Base-by-base conservation (phyloP, 2,329 filamentous ascomycete species). In the Claviceps fusiformis region DNA sequence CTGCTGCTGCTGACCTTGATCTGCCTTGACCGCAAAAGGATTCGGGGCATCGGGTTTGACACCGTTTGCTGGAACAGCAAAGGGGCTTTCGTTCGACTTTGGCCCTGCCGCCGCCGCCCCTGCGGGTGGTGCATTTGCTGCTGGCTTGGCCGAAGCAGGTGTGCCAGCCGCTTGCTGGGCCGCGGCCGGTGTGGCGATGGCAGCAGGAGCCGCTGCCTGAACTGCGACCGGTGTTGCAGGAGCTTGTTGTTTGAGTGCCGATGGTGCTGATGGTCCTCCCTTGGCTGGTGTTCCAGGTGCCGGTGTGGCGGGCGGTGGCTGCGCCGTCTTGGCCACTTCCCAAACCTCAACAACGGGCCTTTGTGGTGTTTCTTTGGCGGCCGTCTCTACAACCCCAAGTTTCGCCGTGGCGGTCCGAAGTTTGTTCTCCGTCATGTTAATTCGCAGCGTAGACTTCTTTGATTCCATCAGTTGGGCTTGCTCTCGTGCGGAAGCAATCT, bases 321-420 rank as follows among this genome's bases (percentile, higher is more conserved):
- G 66, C 27, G 70, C 64, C 24, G 54, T 75, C 70, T 92, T 91
- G 0, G 86, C 90, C 54, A 87, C 73, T 59, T 86, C 83, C 87
- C 89, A 96, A 0, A 96, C 91, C 68, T 96, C 90, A 10, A 75
- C 80, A 4, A 97, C 89, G 0, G 90, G 82, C 65, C 83, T 84
- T 62, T 92, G 78, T 0, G 92, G 92, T 0, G 91, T 96, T 50
- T 95, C 86, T n/a, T 77, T 78, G 0, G 86, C 89, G 13, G 92
- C 91, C 50, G 82, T 87, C 64, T 90, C 80, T 3, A 97, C 87
- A 1, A 93, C 81, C 1, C 80, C 79, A 37, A 95, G 72, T 72
- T 93, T 95, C 5, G 85, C 87, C 52, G 77, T 76, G 0, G 83
- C 81, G 9, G 73, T 71, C 58, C 78, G 81, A 50, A 78, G 71